Evolutionary conservation across 805 yeast genomes (phyloP), one percentile per base, ranked within the genome.

Genomic region (Martiniozyma abietophila): DNA sequence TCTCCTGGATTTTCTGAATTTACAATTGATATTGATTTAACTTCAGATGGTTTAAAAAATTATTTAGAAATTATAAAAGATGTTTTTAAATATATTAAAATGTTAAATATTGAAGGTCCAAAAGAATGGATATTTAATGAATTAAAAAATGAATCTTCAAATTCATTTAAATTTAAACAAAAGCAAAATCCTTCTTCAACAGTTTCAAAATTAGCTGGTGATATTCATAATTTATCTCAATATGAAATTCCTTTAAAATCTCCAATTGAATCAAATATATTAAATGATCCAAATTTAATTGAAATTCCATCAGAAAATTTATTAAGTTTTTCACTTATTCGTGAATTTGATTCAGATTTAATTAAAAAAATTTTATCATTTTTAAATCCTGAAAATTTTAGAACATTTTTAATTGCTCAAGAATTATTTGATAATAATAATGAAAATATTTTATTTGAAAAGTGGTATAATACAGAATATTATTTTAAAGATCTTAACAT

Each of bases 391-490:
- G 62, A 68, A 16, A 85, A 83, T 44, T 70, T 80, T 46, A 67
- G 84, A 40, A 61, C 73, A 5, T 59, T 67, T 28, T 51, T 88
- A 18, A 61, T 74, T 10, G 64, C 71, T 20, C 76, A 62, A 55
- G 71, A 54, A 43, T 33, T 32, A 5, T 64, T 73, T 34, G 66
- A 65, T 6, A 67, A 75, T 3, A 68, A 68, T n/a, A 21, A 31
- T 6, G 20, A 20, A 2, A 58, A 71, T 30, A 61, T 65, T 35
- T 43, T 58, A 11, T 63, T 50, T 15, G 98, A 89, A 53, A 66
- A 74, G 49, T 89, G 96, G 95, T 89, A 92, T 51, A 95, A 94
- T 4, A 85, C 96, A 0, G 80, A 81, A 45, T 83, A 85, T 52
- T 58, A 69, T 3, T 53, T 68, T 27, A 63, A 58, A 8, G 61